These are phyloP conservation scores for Sparassis latifolia DNA, from an alignment of 1,284 basidiomycete species.

Conservation along the genomic window DNA sequence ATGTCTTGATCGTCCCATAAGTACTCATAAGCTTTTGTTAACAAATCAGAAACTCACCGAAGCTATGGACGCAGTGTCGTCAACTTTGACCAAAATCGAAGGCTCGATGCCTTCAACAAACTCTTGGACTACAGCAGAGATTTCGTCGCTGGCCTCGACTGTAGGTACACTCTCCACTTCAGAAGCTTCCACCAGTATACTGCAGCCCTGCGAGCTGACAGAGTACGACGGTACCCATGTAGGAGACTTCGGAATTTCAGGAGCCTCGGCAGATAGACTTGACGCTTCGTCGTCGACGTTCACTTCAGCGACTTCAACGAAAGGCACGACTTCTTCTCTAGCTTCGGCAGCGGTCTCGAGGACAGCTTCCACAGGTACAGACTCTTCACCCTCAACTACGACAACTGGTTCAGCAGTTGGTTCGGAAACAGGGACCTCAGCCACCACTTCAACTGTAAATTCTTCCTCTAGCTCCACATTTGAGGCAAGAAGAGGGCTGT, in stretches of 20 bases:
- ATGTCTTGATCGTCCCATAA: too few relatives aligned
- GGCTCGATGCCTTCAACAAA: too few relatives aligned
- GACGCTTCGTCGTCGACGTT: slow-evolving; percentile 1
- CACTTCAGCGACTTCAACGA: background rate
- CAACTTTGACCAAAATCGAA: too few relatives aligned
- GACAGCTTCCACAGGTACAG: background rate
- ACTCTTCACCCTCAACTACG: background rate
- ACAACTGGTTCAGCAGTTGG: slow-evolving; percentile 1
- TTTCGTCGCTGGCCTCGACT: too few relatives aligned
- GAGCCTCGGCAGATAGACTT: slow-evolving; percentile 1
- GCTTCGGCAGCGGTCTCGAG: slow-evolving; percentile 2
- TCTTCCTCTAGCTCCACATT: background rate
- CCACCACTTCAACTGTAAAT: background rate
- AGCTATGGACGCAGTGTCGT: too few relatives aligned
- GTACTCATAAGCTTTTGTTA: too few relatives aligned
- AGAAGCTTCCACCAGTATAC: slow-evolving; percentile 4
- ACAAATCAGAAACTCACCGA: too few relatives aligned
- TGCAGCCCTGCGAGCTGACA: slow-evolving; percentile 26
- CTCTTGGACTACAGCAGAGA: too few relatives aligned
- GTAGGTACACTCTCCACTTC: too few relatives aligned
- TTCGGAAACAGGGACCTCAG: background rate
- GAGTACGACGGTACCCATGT: slow-evolving; percentile 32
- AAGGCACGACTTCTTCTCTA: slow-evolving; percentile 1
- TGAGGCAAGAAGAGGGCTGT: slow-evolving; percentile 7
- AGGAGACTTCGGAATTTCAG: slow-evolving; percentile 9